These are phyloP conservation scores for Sextonia rubra DNA, from an alignment of 164 flowering plant genomes.

Conservation along the genomic window DNA sequence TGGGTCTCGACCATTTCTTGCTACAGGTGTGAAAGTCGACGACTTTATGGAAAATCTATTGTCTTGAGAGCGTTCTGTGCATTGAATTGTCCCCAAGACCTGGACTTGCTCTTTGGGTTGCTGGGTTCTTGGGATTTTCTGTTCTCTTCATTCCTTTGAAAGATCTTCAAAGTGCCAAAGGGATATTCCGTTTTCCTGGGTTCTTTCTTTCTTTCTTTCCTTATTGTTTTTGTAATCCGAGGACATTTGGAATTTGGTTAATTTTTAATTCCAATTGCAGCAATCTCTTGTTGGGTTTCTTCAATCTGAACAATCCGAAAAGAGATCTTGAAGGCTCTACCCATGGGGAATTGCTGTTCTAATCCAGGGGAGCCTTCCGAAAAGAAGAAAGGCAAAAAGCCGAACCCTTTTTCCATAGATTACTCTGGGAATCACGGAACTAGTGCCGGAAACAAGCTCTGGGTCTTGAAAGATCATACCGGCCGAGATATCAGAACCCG, in stretches of 20 bases:
- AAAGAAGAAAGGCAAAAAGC: conserved; percentile 38
- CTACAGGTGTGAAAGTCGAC: not conserved
- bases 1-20: not conserved
- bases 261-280: not conserved
- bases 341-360: conserved; percentile 85
- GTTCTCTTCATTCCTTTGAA: too few species aligned
- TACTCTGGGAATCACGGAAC: conserved; percentile 22
- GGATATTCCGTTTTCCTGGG: not conserved
- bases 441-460: conserved; percentile 31
- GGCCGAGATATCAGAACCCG: conserved; percentile 49
- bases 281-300: not conserved
- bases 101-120: too few species aligned
- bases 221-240: not conserved
- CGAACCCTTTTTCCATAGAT: conserved; percentile 59
- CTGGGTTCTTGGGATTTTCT: too few species aligned
- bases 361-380: conserved; percentile 28
- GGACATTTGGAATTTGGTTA: not conserved
- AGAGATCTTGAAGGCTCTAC: conserved; percentile 12
- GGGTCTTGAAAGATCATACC: conserved; percentile 58
- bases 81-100: not conserved
- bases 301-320: not conserved
- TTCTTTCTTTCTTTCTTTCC: too few species aligned
- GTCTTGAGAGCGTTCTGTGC: not conserved
- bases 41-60: not conserved
- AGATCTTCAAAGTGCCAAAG: too few species aligned